These are phyloP conservation scores for Tetradesmus lagerheimii DNA, from an alignment of 139 green algal species.

Conservation along the genomic window DNA sequence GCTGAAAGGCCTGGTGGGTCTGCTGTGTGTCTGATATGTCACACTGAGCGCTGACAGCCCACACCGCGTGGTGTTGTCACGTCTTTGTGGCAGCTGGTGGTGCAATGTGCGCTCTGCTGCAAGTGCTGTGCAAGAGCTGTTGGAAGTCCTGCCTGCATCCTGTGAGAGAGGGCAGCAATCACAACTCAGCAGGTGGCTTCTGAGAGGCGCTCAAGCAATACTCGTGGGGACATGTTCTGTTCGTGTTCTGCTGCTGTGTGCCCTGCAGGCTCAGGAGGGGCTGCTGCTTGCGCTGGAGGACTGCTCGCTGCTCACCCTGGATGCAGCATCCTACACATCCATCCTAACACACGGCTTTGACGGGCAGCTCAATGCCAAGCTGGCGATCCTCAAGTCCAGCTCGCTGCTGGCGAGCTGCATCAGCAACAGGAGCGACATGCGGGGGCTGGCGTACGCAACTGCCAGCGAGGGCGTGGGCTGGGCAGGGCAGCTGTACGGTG, in stretches of 20 bases:
- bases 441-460: constrained; percentile 53
- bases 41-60: no score
- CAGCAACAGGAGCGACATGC: constrained; percentile 47
- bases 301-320: constrained; percentile 50
- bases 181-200: neutral
- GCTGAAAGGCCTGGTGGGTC: constrained; percentile 33
- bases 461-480: neutral
- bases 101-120: no score
- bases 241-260: neutral
- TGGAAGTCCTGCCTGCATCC: no score
- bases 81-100: no score
- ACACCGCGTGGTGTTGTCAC: no score
- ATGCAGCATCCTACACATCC: constrained; percentile 45
- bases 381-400: constrained; percentile 21
- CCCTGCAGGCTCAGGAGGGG: constrained; percentile 48
- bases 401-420: constrained; percentile 36
- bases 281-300: constrained; percentile 57
- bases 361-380: constrained; percentile 58
- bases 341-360: constrained; percentile 63
- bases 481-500: constrained; percentile 46
- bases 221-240: neutral
- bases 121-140: no score
- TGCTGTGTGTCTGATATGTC: no score
- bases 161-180: no score
- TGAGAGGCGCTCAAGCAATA: neutral